phyloP scores from a whole-genome alignment of 2,329 filamentous ascomycete genomes.

The Cordyceps cateniannulata region DNA sequence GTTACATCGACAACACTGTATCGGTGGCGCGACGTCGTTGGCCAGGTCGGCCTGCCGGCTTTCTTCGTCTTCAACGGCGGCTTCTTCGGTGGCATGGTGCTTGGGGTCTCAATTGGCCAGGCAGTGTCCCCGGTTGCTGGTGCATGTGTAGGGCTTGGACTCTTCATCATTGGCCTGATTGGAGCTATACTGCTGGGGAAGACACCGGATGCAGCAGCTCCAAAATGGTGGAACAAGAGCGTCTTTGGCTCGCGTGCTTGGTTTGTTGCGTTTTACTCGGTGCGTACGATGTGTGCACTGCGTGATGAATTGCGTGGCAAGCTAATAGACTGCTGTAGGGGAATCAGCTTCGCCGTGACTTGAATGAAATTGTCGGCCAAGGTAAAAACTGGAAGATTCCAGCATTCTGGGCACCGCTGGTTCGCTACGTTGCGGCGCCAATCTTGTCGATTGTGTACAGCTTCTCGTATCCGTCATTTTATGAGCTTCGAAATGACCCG shows the following conservation, averaged over 20 bases:
- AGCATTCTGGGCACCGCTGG: constrained; percentile 40
- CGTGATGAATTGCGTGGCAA: not conserved
- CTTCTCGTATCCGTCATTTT: constrained; percentile 45
- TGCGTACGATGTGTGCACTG: constrained; percentile 21
- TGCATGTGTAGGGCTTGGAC: constrained; percentile 44
- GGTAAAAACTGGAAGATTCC: constrained; percentile 53
- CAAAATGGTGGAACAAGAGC: constrained; percentile 36
- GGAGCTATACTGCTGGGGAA: constrained; percentile 33
- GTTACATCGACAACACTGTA: constrained; percentile 47
- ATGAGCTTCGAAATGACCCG: constrained; percentile 41
- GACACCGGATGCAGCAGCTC: constrained; percentile 33
- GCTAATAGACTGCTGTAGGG: constrained; percentile 29
- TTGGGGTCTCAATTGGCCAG: constrained; percentile 46
- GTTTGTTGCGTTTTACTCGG: constrained; percentile 52
- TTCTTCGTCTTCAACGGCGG: constrained; percentile 42
- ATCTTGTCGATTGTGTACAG: constrained; percentile 45
- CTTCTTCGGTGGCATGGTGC: constrained; percentile 46
- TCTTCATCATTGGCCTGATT: constrained; percentile 39
- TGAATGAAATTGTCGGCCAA: constrained; percentile 46
- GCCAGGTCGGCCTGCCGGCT: constrained; percentile 36
- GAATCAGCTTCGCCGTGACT: constrained; percentile 48
- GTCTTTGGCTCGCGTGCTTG: constrained; percentile 36
- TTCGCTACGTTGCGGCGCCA: constrained; percentile 44
- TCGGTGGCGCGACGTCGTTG: constrained; percentile 41
- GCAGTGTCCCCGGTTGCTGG: constrained; percentile 37